Evolutionary conservation across 2,329 filamentous ascomycete species (phyloP).

Genomic region (Penicillium capsulatum): DNA sequence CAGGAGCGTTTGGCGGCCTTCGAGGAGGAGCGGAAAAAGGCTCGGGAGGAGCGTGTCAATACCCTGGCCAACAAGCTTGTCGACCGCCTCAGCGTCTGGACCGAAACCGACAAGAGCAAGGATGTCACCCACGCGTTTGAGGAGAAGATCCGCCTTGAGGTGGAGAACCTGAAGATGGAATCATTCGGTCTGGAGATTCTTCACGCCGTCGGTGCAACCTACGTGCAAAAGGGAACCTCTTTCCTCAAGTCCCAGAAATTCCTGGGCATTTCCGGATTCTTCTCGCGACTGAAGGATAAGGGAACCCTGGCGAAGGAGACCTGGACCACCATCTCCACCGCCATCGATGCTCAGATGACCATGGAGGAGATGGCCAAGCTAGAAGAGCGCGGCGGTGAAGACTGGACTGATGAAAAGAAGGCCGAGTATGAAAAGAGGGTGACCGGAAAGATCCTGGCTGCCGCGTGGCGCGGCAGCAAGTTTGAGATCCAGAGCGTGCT

Average conservation of each 20-base stretch:
- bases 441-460: slow-evolving; percentile 95
- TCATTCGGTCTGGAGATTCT: slow-evolving; percentile 95
- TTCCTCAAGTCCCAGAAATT: slow-evolving; percentile 96
- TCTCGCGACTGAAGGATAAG: slow-evolving; percentile 91
- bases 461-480: slow-evolving; percentile 92
- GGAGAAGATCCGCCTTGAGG: slow-evolving; percentile 89
- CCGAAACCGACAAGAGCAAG: slow-evolving; percentile 83
- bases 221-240: slow-evolving; percentile 78
- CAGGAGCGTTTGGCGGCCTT: slow-evolving; percentile 84
- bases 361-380: slow-evolving; percentile 99
- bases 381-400: slow-evolving; percentile 90
- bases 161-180: slow-evolving; percentile 99
- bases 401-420: slow-evolving; percentile 98
- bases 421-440: slow-evolving; percentile 92
- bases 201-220: slow-evolving; percentile 89
- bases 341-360: slow-evolving; percentile 94
- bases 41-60: slow-evolving; percentile 85
- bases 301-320: slow-evolving; percentile 95
- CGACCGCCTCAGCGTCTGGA: slow-evolving; percentile 90
- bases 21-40: slow-evolving; percentile 75
- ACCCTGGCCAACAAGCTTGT: slow-evolving; percentile 79
- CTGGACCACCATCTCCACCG: slow-evolving; percentile 94
- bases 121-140: slow-evolving; percentile 88
- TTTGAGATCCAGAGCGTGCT: slow-evolving; percentile 97
- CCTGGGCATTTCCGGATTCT: slow-evolving; percentile 92